Base-by-base conservation (phyloP, 2,329 filamentous ascomycete genomes). In the Alternaria solani region DNA sequence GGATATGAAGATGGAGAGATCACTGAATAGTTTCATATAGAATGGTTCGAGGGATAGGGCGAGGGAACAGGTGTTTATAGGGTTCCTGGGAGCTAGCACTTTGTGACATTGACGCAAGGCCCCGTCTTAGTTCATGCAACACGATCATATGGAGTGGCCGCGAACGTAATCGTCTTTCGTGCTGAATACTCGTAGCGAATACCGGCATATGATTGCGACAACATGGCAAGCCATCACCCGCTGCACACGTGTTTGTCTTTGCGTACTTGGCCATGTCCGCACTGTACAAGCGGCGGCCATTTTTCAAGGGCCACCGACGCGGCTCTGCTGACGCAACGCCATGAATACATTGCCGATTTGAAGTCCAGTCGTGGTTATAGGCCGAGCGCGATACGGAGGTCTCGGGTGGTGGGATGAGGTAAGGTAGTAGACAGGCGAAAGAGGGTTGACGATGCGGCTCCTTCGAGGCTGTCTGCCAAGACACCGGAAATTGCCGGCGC, bases 401-500 rank as follows among this genome's bases (percentile, higher is more conserved):
- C 38, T 20, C n/a, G 4, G n/a, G 18, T 20, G 18, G 11, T 20
- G 2, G 2, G n/a, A 41, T 26, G 42, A 44, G 14, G 42, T 9
- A 2, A 1, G 20, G 12, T n/a, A 9, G 11, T 1, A 44, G 23
- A 16, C 23, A 25, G 8, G 42, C n/a, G 42, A 28, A 44, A 9
- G 42, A 28, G 34, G 16, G 46, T 0, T 7, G 30, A 26, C 34
- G 67, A 41, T 64, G 49, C 14, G 30, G 28, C 51, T 34, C 38
- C 7, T 34, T 5, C 32, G 16, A 14, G 32, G 32, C 18, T 34
- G 34, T 28, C 23, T 28, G 56, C 56, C 56, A 59, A 59, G 56
- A 59, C 11, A 16, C 32, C 56, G 56, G 56, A 49, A 18, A 28
- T 59, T 48, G 46, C 36, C 30, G 51, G 28, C 9, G 56, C 43